These are phyloP conservation scores for Fusarium tuaranense DNA, from an alignment of 2,329 filamentous ascomycete genomes.

Conservation along the genomic window DNA sequence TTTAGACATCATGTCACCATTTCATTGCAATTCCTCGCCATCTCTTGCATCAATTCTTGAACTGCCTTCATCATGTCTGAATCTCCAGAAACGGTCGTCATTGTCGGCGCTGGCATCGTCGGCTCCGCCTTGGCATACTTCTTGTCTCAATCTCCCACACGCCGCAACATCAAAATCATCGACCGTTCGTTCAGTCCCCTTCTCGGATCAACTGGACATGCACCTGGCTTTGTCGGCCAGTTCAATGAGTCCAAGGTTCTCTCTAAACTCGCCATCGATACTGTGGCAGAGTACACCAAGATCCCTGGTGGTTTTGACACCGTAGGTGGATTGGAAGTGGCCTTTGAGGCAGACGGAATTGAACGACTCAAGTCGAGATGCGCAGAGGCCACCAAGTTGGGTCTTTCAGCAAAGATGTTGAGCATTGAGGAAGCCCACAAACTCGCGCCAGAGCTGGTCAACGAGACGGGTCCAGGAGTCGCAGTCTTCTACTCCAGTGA, in stretches of 20 bases:
- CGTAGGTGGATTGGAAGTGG: constrained; percentile 38
- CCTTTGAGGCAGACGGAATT: constrained; percentile 20
- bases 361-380: constrained; percentile 17
- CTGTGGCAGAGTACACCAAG: constrained; percentile 35
- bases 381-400: constrained; percentile 8
- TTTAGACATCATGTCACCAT: neutral
- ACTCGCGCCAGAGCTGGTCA: constrained; percentile 35
- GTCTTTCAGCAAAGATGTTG: constrained; percentile 19
- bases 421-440: constrained; percentile 21
- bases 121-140: constrained; percentile 32
- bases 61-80: constrained; percentile 7
- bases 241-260: constrained; percentile 40
- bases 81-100: constrained; percentile 26
- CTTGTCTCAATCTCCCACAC: constrained; percentile 6
- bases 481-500: constrained; percentile 32
- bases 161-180: constrained; percentile 28
- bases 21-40: neutral
- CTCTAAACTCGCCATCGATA: constrained; percentile 37
- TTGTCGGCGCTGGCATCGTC: constrained; percentile 35
- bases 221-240: constrained; percentile 38
- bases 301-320: constrained; percentile 35
- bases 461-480: constrained; percentile 4
- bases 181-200: constrained; percentile 30
- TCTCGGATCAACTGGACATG: constrained; percentile 37
- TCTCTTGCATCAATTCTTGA: neutral